These are phyloP conservation scores for Apophysomyces sp. DNA, from an alignment of 371 early-diverging fungal genomes.

Conservation along the genomic window DNA sequence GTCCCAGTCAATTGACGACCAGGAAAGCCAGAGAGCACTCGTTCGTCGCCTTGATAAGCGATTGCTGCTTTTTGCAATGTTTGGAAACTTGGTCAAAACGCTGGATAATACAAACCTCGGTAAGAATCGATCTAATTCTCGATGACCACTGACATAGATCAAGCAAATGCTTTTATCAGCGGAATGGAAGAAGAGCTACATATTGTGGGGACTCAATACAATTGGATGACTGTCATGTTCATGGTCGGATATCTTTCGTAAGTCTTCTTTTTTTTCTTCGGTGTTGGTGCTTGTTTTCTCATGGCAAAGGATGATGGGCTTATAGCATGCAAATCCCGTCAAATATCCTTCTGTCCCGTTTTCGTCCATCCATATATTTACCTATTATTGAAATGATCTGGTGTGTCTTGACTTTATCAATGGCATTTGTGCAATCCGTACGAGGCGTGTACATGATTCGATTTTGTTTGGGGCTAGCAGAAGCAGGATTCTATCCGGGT, in stretches of 20 bases:
- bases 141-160: not conserved
- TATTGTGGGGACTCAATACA: slow-evolving; percentile 36
- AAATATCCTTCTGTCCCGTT: slow-evolving; percentile 55
- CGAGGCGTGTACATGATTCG: slow-evolving; percentile 48
- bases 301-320: not conserved
- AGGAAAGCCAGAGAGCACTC: slow-evolving; percentile 24
- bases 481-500: slow-evolving; percentile 64
- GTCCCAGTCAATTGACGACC: not conserved
- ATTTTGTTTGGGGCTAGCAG: slow-evolving; percentile 57
- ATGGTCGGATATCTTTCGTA: slow-evolving; percentile 44
- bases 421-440: slow-evolving; percentile 60
- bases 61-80: slow-evolving; percentile 42
- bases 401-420: slow-evolving; percentile 55
- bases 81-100: slow-evolving; percentile 43
- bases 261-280: not conserved
- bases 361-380: slow-evolving; percentile 54
- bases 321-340: slow-evolving; percentile 62
- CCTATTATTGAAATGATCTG: slow-evolving; percentile 52
- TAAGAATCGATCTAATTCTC: slow-evolving; percentile 2
- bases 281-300: not conserved
- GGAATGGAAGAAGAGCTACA: slow-evolving; percentile 53
- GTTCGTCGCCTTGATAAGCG: slow-evolving; percentile 35
- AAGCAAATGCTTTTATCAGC: slow-evolving; percentile 46
- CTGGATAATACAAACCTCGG: slow-evolving; percentile 43
- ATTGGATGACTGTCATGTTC: slow-evolving; percentile 47